These are phyloP conservation scores for Saccharomycopsis selenospora DNA, from an alignment of 805 yeast genomes.

Conservation along the genomic window DNA sequence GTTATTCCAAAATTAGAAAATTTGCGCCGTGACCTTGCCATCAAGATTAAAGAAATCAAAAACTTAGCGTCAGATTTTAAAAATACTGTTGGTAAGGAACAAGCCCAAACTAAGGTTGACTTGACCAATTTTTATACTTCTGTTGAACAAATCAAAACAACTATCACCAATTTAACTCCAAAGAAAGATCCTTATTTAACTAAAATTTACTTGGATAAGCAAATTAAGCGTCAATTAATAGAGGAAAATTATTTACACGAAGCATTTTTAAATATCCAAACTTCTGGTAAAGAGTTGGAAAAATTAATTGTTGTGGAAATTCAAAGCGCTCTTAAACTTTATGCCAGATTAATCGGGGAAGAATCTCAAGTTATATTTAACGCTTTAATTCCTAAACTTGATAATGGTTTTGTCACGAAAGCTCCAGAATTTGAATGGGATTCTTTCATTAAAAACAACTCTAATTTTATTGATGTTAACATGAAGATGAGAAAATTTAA, in stretches of 20 bases:
- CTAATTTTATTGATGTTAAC: conserved; percentile 58
- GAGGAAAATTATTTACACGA: conserved; percentile 87
- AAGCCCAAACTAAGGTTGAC: conserved; percentile 53
- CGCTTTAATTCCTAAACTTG: conserved; percentile 56
- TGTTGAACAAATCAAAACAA: conserved; percentile 51
- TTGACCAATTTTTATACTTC: conserved; percentile 50
- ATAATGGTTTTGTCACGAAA: conserved; percentile 62
- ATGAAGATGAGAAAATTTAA: conserved; percentile 54
- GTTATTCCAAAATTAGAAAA: conserved; percentile 57
- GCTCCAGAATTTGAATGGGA: conserved; percentile 87
- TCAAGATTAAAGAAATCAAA: conserved; percentile 83
- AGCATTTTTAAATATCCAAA: conserved; percentile 80
- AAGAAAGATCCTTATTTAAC: conserved; percentile 78
- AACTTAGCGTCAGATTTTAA: conserved; percentile 79
- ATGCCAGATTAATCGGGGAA: conserved; percentile 62
- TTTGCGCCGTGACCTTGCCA: conserved; percentile 64
- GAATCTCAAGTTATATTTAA: conserved; percentile 69
- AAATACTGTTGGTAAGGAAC: conserved; percentile 63
- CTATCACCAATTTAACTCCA: conserved; percentile 39
- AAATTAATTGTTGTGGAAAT: conserved; percentile 80
- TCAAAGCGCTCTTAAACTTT: conserved; percentile 71
- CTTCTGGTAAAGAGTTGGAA: conserved; percentile 82
- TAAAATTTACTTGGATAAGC: conserved; percentile 64
- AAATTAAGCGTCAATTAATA: conserved; percentile 64
- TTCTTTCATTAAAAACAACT: conserved; percentile 54